Evolutionary conservation across 345 rosid genomes (phyloP), one percentile per base, ranked within the genome.

Genomic region (Aegle marmelos): DNA sequence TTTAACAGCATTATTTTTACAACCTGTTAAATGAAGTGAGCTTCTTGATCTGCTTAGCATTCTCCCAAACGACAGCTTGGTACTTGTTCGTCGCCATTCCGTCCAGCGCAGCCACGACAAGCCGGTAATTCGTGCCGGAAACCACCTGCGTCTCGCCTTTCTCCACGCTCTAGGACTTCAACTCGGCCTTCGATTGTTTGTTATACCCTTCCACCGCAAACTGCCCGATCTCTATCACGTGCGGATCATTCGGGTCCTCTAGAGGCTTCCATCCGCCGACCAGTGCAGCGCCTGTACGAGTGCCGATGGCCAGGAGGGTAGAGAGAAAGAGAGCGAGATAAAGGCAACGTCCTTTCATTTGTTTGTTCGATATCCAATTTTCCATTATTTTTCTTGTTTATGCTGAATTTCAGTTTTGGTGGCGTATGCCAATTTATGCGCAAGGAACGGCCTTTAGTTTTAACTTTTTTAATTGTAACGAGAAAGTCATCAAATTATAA

Each of bases 1-100:
- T 45, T 45, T 11, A 45, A 45, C 50, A 11, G 50, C 17, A 11
- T 45, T 2, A 45, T 45, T 11, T 45, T 13, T 11, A 45, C 50
- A 45, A 3, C 14, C 50, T 45, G 17, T 70, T 62, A 72, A 91
- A 91, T 13, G 95, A 87, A 25, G 85, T 82, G 68, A 88, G 89
- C 4, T 54, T 77, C 90, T 19, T 87, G 57, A 2, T 76, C 4
- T 81, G 75, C 66, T 31, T 13, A 91, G 87, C 34, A 50, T 78
- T 82, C 72, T 91, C 96, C 87, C 87, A 88, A 13, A 90, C 94
- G 5, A 83, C 68, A 4, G 91, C 94, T 75, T 78, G 79, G 72
- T 85, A 88, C 0, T 70, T 77, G 65, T 75, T 80, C 45, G 60
- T 37, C 24, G 8, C 57, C 28, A 17, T 66, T 1, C 75, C 80